Conservation (phyloP, 129 eudicot genomes). For the Lonicera japonica region DNA sequence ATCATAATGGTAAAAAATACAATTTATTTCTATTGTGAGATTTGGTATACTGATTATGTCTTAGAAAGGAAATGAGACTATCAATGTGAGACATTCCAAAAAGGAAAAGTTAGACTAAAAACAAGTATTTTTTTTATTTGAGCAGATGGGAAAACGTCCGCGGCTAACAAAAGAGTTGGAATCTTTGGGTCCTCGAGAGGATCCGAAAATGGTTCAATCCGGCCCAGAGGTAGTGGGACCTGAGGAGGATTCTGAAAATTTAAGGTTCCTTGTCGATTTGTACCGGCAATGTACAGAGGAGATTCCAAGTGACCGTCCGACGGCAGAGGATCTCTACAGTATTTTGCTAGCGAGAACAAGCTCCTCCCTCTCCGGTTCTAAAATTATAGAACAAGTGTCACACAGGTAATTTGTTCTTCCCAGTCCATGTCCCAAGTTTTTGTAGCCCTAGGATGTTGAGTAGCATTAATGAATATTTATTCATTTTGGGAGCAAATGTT, state of each 20-base stretch:
- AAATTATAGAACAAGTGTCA: slow-evolving; percentile 13
- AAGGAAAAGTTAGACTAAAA: too few species aligned
- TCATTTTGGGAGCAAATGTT: neutral
- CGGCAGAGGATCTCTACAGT: slow-evolving; percentile 53
- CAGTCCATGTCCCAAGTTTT: slow-evolving; percentile 7
- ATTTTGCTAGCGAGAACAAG: slow-evolving; percentile 34
- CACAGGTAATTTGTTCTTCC: neutral
- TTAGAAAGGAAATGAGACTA: too few species aligned
- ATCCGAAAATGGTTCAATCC: slow-evolving; percentile 22
- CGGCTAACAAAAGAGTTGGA: slow-evolving; percentile 58
- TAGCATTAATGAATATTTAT: neutral
- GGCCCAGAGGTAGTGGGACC: slow-evolving; percentile 16
- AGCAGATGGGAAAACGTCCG: slow-evolving; percentile 83
- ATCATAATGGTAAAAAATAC: too few species aligned
- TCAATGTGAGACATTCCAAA: too few species aligned
- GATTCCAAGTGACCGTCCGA: slow-evolving; percentile 69
- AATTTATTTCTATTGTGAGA: too few species aligned
- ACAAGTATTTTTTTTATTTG: neutral
- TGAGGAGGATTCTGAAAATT: slow-evolving; percentile 29
- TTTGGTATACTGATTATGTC: too few species aligned
- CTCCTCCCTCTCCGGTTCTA: slow-evolving; percentile 21
- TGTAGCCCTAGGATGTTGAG: slow-evolving; percentile 27
- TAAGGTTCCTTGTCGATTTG: slow-evolving; percentile 49
- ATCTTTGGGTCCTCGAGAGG: slow-evolving; percentile 33
- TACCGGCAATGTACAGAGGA: slow-evolving; percentile 63